Conservation (phyloP, 768 basidiomycete genomes). For the Tylopilus rubrobrunneus region DNA sequence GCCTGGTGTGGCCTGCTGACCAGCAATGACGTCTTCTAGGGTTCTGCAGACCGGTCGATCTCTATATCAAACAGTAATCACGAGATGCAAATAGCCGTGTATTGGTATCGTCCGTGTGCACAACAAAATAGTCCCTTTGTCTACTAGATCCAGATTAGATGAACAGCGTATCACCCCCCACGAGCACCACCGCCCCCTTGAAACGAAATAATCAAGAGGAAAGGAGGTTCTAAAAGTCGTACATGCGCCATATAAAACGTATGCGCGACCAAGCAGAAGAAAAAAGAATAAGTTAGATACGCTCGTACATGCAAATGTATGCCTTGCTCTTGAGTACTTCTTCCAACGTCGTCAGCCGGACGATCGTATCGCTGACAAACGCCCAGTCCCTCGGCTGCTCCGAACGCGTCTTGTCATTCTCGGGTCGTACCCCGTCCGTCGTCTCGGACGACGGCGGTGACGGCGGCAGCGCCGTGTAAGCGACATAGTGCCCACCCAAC, state of each 20-base stretch:
- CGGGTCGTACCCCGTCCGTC: not conserved
- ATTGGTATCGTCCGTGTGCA: not conserved
- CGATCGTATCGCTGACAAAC: conserved; percentile 85
- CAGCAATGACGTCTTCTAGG: conserved; percentile 3
- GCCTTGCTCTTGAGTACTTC: conserved; percentile 91
- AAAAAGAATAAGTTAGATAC: conserved; percentile 39
- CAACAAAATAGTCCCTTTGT: not conserved
- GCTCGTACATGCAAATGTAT: conserved; percentile 92
- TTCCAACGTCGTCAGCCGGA: conserved; percentile 75
- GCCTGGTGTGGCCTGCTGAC: conserved; percentile 1
- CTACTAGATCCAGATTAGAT: conserved; percentile 1
- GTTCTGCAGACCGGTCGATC: conserved; percentile 45
- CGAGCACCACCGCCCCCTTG: not conserved
- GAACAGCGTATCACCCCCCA: not conserved
- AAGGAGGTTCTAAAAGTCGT: not conserved
- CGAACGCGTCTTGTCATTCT: conserved; percentile 8
- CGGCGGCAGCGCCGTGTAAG: conserved; percentile 72
- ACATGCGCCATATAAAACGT: not conserved
- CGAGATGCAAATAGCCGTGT: not conserved
- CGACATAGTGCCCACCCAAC: conserved; percentile 88
- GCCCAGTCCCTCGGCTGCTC: conserved; percentile 65
- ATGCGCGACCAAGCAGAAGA: not conserved
- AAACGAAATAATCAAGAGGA: too few species aligned
- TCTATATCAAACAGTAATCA: conserved; percentile 46
- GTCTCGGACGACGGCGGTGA: conserved; percentile 15